These are phyloP conservation scores for Xylariaceae sp. DNA, from an alignment of 2,329 filamentous ascomycete species.

Conservation along the genomic window DNA sequence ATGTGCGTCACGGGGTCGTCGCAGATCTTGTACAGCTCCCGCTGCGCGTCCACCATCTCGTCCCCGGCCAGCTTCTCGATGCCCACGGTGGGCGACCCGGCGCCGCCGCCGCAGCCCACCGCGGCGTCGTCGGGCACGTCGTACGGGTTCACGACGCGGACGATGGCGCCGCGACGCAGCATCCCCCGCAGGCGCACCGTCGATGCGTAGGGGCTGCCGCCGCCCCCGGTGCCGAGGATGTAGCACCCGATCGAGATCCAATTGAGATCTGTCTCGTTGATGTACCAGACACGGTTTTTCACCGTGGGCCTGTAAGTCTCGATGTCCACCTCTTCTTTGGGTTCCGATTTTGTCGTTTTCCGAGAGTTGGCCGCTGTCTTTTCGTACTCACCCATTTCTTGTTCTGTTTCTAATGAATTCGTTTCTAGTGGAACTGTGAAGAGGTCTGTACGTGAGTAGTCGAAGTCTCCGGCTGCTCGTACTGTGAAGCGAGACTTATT, in stretches of 20 bases:
- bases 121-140: conserved; percentile 54
- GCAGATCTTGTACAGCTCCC: conserved; percentile 54
- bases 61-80: conserved; percentile 63
- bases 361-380: conserved; percentile 9
- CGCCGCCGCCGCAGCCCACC: conserved; percentile 59
- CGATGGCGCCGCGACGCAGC: conserved; percentile 51
- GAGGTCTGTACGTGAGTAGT: conserved; percentile 43
- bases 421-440: conserved; percentile 15
- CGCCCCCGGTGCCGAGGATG: conserved; percentile 63
- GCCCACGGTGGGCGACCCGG: conserved; percentile 61
- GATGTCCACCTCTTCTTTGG: conserved; percentile 32
- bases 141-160: conserved; percentile 54
- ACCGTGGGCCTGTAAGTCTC: conserved; percentile 52
- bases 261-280: conserved; percentile 59
- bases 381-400: conserved; percentile 30
- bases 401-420: conserved; percentile 4
- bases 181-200: conserved; percentile 55
- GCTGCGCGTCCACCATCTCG: conserved; percentile 55
- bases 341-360: conserved; percentile 11
- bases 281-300: conserved; percentile 55
- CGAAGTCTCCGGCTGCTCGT: conserved; percentile 61
- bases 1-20: conserved; percentile 53
- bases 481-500: conserved; percentile 61
- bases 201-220: conserved; percentile 56
- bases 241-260: conserved; percentile 63